phyloP scores from a whole-genome alignment of 257 asterid species.

The Scutellaria minor region DNA sequence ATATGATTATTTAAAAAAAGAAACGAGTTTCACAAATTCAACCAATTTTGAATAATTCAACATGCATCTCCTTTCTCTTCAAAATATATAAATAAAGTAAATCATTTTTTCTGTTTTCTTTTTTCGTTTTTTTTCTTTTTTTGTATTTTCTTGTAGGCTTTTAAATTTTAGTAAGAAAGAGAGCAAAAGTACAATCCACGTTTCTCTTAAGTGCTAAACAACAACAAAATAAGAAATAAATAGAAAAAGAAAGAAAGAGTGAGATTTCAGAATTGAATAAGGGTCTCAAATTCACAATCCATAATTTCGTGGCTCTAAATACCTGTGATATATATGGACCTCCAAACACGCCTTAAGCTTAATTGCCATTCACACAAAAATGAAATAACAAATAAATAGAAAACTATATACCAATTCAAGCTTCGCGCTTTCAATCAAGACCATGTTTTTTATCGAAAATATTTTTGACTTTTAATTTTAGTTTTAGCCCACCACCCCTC shows the following conservation, averaged over 20 bases:
- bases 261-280: slow-evolving; percentile 24
- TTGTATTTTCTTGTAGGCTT: no score
- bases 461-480: slow-evolving; percentile 12
- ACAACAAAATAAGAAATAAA: no score
- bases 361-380: slow-evolving; percentile 28
- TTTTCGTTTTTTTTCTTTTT: no score
- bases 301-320: slow-evolving; percentile 41
- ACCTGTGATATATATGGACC: slow-evolving; percentile 16
- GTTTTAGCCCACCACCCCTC: not conserved
- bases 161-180: no score
- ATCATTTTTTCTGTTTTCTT: no score
- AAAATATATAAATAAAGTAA: no score
- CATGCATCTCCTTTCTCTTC: no score
- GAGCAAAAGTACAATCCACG: no score
- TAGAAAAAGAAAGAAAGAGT: not conserved
- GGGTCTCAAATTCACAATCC: slow-evolving; percentile 45
- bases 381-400: not conserved
- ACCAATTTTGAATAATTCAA: no score
- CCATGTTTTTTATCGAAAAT: slow-evolving; percentile 36
- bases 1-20: no score
- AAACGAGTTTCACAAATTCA: no score
- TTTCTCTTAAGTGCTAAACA: no score
- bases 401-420: slow-evolving; percentile 25
- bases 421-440: slow-evolving; percentile 39
- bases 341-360: slow-evolving; percentile 30